Base-by-base conservation (phyloP, 148 eudicot genomes). In the Polygonum maritimum region DNA sequence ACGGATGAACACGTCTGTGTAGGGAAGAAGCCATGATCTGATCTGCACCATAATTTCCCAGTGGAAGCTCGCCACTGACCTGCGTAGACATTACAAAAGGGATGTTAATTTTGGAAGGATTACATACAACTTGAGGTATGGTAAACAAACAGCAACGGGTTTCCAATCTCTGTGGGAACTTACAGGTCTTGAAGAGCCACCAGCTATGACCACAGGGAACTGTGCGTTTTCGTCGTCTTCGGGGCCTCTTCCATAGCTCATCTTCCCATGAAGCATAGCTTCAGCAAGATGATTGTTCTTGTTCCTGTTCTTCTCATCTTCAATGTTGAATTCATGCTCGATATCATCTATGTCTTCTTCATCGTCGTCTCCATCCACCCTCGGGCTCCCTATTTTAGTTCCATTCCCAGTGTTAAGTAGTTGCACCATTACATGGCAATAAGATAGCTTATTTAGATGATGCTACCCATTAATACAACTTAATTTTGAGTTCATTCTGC, bases 311-410 rank as follows among this genome's bases (percentile, higher is more conserved):
- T n/a, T 54, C 44, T 90, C 91, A 21, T 90, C 89, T 8, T 94
- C 91, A 3, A 92, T 84, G 76, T 92, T 88, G 85, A 95, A 95
- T 79, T 95, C 99, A 4, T 92, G 86, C 75, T 95, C 99, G 12
- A 95, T 90, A 72, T 95, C 99, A 71, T 95, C 99, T 41, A 88
- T 87, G 72, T 90, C 99, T 79, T 95, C 99, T 82, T 95, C 99
- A 69, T 95, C 99, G 0, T 95, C 99, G 4, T 95, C 99, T 81
- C 99, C 99, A 74, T 88, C 99, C 82, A 92, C 99, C 86, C 99
- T 88, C 21, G 97, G 99, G 79, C 99, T 88, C 80, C 99, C 99
- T 54, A 26, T 26, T 0, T 44, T 13, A 16, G 35, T 33, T 40
- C 69, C 67, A 18, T 6, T 31, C 22, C 44, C 71, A 67, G 16